phyloP scores from a whole-genome alignment of 352 stramenopile genomes.

The Pythium grandisporangium region DNA sequence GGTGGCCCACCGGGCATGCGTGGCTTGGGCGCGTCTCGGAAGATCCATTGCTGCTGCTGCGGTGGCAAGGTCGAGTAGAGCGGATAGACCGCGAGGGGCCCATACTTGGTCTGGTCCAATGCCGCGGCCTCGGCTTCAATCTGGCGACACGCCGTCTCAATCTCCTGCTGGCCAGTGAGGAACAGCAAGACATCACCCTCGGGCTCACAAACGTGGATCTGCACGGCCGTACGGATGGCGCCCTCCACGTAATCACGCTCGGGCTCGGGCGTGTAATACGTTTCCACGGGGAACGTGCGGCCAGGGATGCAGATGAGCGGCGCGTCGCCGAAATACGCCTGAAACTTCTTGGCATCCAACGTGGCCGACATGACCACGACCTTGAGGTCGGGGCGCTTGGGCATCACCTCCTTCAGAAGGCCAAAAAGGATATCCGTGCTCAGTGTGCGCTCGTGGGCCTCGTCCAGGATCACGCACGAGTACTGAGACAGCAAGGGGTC shows the following conservation, averaged over 20 bases:
- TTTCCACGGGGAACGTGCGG: constrained; percentile 96
- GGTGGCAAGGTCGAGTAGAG: constrained; percentile 98
- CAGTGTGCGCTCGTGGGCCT: constrained; percentile 97
- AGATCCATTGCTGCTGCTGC: constrained; percentile 99
- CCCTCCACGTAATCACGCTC: constrained; percentile 98
- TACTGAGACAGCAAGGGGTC: constrained; percentile 95
- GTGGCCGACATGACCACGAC: constrained; percentile 99
- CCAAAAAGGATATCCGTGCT: constrained; percentile 98
- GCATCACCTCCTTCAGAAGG: constrained; percentile 95
- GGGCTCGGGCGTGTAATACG: constrained; percentile 97
- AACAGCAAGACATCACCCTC: constrained; percentile 99
- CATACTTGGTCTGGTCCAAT: constrained; percentile 93
- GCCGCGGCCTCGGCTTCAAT: constrained; percentile 84
- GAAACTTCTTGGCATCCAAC: constrained; percentile 96
- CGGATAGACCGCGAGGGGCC: constrained; percentile 86
- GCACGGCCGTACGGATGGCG: constrained; percentile 70
- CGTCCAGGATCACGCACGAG: constrained; percentile 96
- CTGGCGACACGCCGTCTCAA: constrained; percentile 93
- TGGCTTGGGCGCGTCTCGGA: constrained; percentile 94
- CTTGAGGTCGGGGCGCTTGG: constrained; percentile 92
- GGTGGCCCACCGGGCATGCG: constrained; percentile 76
- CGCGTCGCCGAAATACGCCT: constrained; percentile 91
- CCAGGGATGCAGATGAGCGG: constrained; percentile 93
- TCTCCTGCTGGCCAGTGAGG: constrained; percentile 98
- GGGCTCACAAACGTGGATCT: constrained; percentile 97